These are phyloP conservation scores for Chlorophyllum brunneum DNA, from an alignment of 768 basidiomycete species.

Conservation along the genomic window DNA sequence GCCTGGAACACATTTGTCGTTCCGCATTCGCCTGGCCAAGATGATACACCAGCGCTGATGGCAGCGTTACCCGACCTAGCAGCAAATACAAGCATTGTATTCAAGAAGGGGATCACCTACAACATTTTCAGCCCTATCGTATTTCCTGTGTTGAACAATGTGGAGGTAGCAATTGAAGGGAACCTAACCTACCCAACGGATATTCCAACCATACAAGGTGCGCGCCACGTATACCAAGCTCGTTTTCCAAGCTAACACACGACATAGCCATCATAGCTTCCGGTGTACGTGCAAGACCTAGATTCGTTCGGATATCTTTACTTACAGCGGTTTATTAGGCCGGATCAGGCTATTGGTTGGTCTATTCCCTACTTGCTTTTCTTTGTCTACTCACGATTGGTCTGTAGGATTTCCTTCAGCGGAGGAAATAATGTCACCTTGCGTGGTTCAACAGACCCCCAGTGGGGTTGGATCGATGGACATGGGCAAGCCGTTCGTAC, in stretches of 20 bases:
- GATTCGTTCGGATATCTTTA: neutral
- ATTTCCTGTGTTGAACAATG: constrained; percentile 52
- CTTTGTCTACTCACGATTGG: neutral
- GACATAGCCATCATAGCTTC: constrained; percentile 37
- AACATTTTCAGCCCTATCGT: constrained; percentile 59
- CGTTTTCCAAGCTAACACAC: neutral
- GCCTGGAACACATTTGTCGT: constrained; percentile 51
- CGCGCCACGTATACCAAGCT: neutral
- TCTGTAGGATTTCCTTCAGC: constrained; percentile 46
- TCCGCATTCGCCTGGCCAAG: constrained; percentile 40
- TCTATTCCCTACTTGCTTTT: neutral
- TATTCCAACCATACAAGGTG: constrained; percentile 49
- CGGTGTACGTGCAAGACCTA: constrained; percentile 31
- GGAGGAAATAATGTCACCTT: constrained; percentile 59
- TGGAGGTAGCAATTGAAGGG: constrained; percentile 53
- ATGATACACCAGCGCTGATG: constrained; percentile 48
- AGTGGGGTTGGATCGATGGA: constrained; percentile 65
- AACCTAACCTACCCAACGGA: constrained; percentile 53
- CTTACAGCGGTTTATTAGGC: neutral
- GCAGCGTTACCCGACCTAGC: constrained; percentile 38
- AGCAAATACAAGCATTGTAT: constrained; percentile 49
- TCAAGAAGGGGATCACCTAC: constrained; percentile 52
- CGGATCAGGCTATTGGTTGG: constrained; percentile 38
- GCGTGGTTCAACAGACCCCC: constrained; percentile 46
- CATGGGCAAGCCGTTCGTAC: constrained; percentile 49